These are phyloP conservation scores for Penicillium simplicissimum DNA, from an alignment of 495 filamentous ascomycete species.

Conservation along the genomic window DNA sequence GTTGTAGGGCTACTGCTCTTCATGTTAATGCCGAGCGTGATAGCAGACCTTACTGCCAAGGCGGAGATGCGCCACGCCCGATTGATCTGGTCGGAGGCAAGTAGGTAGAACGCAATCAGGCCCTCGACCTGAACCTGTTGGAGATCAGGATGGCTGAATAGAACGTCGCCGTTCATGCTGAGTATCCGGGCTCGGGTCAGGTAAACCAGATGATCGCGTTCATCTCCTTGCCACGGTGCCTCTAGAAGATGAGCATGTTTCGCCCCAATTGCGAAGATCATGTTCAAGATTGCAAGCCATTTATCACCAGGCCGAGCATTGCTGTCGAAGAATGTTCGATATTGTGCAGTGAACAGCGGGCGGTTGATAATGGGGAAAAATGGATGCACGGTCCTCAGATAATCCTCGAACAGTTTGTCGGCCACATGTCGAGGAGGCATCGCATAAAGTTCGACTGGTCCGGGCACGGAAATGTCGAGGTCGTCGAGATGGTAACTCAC, in stretches of 20 bases:
- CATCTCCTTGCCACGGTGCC: constrained; percentile 50
- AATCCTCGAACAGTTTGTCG: constrained; percentile 56
- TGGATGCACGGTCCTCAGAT: constrained; percentile 59
- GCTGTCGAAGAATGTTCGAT: constrained; percentile 45
- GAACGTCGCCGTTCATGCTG: constrained; percentile 28
- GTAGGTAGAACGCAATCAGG: constrained; percentile 53
- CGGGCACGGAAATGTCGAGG: constrained; percentile 48
- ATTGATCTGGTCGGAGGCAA: constrained; percentile 55
- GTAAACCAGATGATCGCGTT: constrained; percentile 53
- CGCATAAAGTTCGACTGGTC: constrained; percentile 51
- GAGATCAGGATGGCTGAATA: constrained; percentile 48
- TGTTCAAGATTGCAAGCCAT: constrained; percentile 64
- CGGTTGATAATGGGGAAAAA: constrained; percentile 62
- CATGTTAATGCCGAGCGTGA: constrained; percentile 64
- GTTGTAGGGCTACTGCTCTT: constrained; percentile 56
- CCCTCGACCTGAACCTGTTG: constrained; percentile 54
- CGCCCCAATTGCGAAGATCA: constrained; percentile 66
- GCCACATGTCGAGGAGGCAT: constrained; percentile 56
- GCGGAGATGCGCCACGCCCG: constrained; percentile 65
- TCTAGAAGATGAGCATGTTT: constrained; percentile 57
- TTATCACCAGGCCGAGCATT: constrained; percentile 46
- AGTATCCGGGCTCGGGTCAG: constrained; percentile 21
- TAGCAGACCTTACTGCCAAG: constrained; percentile 60
- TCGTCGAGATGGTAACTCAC: constrained; percentile 63
- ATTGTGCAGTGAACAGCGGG: constrained; percentile 46